Percentiles rank a stretch among this genome's conserved stretches.
phyloP scores from a whole-genome alignment of 1,284 basidiomycete genomes.

The Taiwanofungus camphoratus region DNA sequence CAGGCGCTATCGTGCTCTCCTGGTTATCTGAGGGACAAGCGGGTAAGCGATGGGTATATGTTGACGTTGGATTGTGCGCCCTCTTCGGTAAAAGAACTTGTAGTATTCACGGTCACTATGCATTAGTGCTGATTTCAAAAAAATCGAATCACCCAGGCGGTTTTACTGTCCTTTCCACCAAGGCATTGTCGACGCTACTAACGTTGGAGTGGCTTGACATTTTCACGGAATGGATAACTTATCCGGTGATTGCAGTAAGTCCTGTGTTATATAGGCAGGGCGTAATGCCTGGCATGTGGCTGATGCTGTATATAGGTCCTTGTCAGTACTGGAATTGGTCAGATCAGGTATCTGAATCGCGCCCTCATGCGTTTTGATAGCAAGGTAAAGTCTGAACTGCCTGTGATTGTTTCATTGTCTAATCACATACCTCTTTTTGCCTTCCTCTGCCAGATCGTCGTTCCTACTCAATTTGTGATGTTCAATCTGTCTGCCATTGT shows the following conservation, averaged over 20 bases:
- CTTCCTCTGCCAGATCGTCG: too few relatives aligned
- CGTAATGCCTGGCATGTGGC: not conserved
- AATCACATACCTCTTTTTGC: slow-evolving; percentile 7
- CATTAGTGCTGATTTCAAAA: too few relatives aligned
- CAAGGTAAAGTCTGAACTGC: slow-evolving; percentile 43
- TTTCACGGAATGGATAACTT: slow-evolving; percentile 75
- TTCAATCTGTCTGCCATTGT: slow-evolving; percentile 85
- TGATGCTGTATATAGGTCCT: slow-evolving; percentile 50
- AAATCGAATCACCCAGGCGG: slow-evolving; percentile 59
- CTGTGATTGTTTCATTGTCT: not conserved
- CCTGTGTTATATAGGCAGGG: not conserved
- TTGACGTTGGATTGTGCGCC: slow-evolving; percentile 88
- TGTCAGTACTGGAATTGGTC: slow-evolving; percentile 75
- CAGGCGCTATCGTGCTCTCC: slow-evolving; percentile 51
- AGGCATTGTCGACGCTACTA: slow-evolving; percentile 84
- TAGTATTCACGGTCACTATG: too few relatives aligned
- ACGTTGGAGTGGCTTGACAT: slow-evolving; percentile 72
- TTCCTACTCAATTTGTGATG: slow-evolving; percentile 92
- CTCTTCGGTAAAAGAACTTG: slow-evolving; percentile 58
- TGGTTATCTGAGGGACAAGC: slow-evolving; percentile 52
- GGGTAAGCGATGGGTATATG: slow-evolving; percentile 69
- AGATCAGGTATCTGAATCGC: slow-evolving; percentile 89
- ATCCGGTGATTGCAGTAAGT: slow-evolving; percentile 61
- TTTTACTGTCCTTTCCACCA: slow-evolving; percentile 92
- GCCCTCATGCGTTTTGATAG: slow-evolving; percentile 87